A percentile compares a stretch with the other conserved stretches of the same genome.
Conservation (phyloP, 768 basidiomycete species). For the Lanmaoa rubissima region DNA sequence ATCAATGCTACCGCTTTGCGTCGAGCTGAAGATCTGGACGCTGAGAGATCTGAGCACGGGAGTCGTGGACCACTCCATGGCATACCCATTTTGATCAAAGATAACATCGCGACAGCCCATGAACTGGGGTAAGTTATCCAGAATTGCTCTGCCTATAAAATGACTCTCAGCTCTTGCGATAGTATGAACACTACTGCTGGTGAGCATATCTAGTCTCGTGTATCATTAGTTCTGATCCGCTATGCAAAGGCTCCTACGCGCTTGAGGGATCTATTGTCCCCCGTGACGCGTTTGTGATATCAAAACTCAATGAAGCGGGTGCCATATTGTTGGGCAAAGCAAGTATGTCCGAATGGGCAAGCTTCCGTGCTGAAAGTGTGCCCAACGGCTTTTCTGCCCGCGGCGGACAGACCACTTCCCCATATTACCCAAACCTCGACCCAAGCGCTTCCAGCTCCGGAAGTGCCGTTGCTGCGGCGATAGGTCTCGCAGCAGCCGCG, state of each 20-base stretch:
- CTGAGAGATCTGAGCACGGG: slow-evolving; percentile 48
- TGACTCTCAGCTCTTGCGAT: slow-evolving; percentile 1
- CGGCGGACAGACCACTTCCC: slow-evolving; percentile 42
- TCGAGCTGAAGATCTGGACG: slow-evolving; percentile 51
- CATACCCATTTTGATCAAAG: slow-evolving; percentile 58
- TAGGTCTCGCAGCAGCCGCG: slow-evolving; percentile 44
- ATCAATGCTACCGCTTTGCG: slow-evolving; percentile 50
- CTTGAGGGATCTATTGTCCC: slow-evolving; percentile 39
- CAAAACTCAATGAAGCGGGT: slow-evolving; percentile 32
- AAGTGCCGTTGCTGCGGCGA: slow-evolving; percentile 41
- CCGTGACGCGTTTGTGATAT: slow-evolving; percentile 34
- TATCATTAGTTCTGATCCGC: neutral
- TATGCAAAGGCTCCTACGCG: slow-evolving; percentile 33
- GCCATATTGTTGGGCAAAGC: slow-evolving; percentile 43
- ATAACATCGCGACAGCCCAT: slow-evolving; percentile 36
- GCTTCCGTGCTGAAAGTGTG: slow-evolving; percentile 35
- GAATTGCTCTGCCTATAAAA: neutral
- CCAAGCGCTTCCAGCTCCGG: slow-evolving; percentile 44
- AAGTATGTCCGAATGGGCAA: slow-evolving; percentile 43
- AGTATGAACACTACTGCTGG: slow-evolving; percentile 50
- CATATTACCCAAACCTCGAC: slow-evolving; percentile 43
- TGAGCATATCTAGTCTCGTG: slow-evolving; percentile 34
- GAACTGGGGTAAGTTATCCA: slow-evolving; percentile 23
- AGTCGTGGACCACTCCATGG: slow-evolving; percentile 53
- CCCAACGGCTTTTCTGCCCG: slow-evolving; percentile 45